Evolutionary conservation across 441 rosid genomes (phyloP).

Genomic region (Pelargonium cotyledonis): DNA sequence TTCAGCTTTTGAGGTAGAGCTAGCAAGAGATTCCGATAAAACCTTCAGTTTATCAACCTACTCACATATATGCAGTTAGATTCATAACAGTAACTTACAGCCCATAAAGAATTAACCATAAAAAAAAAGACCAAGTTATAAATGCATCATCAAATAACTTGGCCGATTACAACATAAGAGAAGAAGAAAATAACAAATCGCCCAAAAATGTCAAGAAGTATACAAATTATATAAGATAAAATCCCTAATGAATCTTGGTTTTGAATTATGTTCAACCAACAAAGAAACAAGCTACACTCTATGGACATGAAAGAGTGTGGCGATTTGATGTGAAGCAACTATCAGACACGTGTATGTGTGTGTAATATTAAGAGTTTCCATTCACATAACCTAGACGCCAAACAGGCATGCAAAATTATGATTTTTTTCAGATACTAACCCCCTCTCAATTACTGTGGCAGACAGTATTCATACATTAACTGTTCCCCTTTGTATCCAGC

Average conservation of each 20-base stretch:
- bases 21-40: conserved; percentile 83
- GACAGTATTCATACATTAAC: background rate
- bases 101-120: background rate
- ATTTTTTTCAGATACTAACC: background rate
- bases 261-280: background rate
- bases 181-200: background rate
- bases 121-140: background rate
- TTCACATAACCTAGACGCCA: background rate
- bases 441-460: background rate
- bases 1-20: conserved; percentile 77
- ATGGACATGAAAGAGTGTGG: background rate
- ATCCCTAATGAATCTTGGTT: background rate
- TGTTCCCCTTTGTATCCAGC: background rate
- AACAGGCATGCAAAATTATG: background rate
- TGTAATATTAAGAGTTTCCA: background rate
- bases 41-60: conserved; percentile 97
- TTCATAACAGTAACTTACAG: background rate
- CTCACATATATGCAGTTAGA: conserved; percentile 32
- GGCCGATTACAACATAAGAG: background rate
- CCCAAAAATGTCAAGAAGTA: background rate
- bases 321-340: background rate
- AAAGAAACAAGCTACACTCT: background rate
- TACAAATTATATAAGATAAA: background rate
- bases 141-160: background rate
- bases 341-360: background rate